These are phyloP conservation scores for Cordyceps cicadae DNA, from an alignment of 2,329 filamentous ascomycete species.

Conservation along the genomic window DNA sequence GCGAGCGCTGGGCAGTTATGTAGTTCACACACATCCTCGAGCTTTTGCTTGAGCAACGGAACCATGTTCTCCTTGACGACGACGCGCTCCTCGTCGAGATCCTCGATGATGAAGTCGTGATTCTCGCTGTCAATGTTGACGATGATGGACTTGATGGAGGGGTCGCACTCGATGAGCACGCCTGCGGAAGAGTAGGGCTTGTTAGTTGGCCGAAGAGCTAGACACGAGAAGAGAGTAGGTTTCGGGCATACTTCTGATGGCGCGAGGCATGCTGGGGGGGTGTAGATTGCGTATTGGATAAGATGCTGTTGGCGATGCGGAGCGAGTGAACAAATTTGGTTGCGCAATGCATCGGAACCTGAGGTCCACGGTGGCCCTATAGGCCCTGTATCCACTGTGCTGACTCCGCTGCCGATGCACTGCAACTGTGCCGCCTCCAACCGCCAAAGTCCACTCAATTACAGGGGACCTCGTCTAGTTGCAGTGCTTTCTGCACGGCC, in stretches of 20 bases:
- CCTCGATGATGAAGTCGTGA: conserved; percentile 71
- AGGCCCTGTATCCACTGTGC: neutral
- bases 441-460: neutral
- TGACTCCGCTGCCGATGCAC: neutral
- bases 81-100: conserved; percentile 68
- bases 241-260: conserved; percentile 38
- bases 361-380: too few species aligned
- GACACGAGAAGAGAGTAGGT: conserved; percentile 42
- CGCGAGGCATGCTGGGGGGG: neutral
- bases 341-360: too few species aligned
- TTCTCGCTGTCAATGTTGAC: conserved; percentile 63
- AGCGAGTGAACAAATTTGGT: too few species aligned
- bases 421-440: neutral
- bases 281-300: neutral
- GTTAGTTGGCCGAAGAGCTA: neutral
- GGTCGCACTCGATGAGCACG: conserved; percentile 71
- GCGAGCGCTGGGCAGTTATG: neutral
- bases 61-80: conserved; percentile 70
- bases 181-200: conserved; percentile 35
- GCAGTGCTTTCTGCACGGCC: neutral
- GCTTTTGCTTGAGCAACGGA: conserved; percentile 53
- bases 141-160: conserved; percentile 82
- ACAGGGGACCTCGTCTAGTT: neutral
- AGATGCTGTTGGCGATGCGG: too few species aligned
- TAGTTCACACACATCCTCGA: conserved; percentile 52